Evolutionary conservation across 345 rosid species (phyloP).

Genomic region (Kernera saxatilis): DNA sequence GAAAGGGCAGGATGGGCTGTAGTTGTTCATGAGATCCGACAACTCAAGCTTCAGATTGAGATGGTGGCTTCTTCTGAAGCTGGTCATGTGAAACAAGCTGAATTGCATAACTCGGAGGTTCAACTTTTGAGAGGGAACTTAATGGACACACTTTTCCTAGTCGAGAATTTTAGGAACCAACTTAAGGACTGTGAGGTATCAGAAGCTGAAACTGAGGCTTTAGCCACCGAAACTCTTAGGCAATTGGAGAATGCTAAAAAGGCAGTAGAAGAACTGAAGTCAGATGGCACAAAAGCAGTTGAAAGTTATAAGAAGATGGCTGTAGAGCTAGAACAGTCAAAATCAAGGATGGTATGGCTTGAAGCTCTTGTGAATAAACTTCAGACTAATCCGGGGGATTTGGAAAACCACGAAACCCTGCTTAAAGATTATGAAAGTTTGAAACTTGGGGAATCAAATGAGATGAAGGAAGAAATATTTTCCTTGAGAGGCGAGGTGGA

Average conservation of each 20-base stretch:
- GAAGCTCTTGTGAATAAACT: constrained; percentile 48
- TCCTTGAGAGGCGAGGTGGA: constrained; percentile 55
- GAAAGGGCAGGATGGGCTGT: constrained; percentile 57
- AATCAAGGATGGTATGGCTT: constrained; percentile 40
- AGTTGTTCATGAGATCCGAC: constrained; percentile 67
- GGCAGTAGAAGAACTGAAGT: constrained; percentile 56
- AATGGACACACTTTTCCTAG: constrained; percentile 50
- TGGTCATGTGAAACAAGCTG: constrained; percentile 46
- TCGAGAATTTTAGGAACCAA: constrained; percentile 71
- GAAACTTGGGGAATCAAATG: constrained; percentile 34
- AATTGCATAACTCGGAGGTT: constrained; percentile 51
- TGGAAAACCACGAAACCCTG: constrained; percentile 11
- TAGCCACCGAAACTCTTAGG: constrained; percentile 59
- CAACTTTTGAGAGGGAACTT: constrained; percentile 62
- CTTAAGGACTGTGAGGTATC: constrained; percentile 68
- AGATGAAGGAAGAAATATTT: constrained; percentile 44
- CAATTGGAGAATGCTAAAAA: constrained; percentile 71
- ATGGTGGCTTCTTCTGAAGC: constrained; percentile 57
- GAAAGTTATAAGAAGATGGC: constrained; percentile 59
- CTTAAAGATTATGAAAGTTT: constrained; percentile 28
- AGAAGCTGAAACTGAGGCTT: constrained; percentile 71
- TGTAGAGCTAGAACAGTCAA: constrained; percentile 66
- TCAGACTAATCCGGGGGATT: constrained; percentile 28
- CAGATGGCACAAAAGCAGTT: constrained; percentile 51
- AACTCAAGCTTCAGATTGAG: constrained; percentile 60